Conservation (phyloP, 148 eudicot species). For the Persicaria tinctoria region DNA sequence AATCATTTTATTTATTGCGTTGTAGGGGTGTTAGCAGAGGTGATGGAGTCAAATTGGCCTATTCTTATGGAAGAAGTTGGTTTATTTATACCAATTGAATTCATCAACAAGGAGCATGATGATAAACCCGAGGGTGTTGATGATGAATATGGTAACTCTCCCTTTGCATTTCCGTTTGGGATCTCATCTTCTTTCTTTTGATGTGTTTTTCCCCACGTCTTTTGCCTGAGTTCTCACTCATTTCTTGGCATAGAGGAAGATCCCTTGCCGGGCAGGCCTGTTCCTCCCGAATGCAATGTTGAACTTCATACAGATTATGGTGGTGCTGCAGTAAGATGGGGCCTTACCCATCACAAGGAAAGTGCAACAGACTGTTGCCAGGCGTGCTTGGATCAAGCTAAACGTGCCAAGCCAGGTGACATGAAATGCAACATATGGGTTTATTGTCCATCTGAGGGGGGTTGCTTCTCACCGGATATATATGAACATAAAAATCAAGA, state of each 20-base stretch:
- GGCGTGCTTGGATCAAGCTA: constrained; percentile 89
- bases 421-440: constrained; percentile 93
- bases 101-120: constrained; percentile 50
- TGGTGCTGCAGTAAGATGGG: constrained; percentile 90
- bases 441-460: constrained; percentile 83
- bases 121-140: constrained; percentile 73
- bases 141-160: constrained; percentile 65
- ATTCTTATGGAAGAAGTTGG: constrained; percentile 65
- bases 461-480: constrained; percentile 88
- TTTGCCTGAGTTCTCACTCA: neutral
- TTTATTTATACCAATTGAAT: constrained; percentile 61
- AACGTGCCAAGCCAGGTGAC: constrained; percentile 53
- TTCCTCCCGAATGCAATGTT: constrained; percentile 72
- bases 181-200: neutral
- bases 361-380: constrained; percentile 91
- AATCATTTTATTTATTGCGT: neutral
- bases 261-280: constrained; percentile 61
- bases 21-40: constrained; percentile 28
- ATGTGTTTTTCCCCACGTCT: neutral
- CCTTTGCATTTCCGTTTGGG: neutral
- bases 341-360: constrained; percentile 86
- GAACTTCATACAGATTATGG: constrained; percentile 81
- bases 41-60: constrained; percentile 59
- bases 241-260: constrained; percentile 40
- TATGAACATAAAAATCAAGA: constrained; percentile 77